These are phyloP conservation scores for Dioszegia hungarica DNA, from an alignment of 768 basidiomycete species.

Conservation along the genomic window DNA sequence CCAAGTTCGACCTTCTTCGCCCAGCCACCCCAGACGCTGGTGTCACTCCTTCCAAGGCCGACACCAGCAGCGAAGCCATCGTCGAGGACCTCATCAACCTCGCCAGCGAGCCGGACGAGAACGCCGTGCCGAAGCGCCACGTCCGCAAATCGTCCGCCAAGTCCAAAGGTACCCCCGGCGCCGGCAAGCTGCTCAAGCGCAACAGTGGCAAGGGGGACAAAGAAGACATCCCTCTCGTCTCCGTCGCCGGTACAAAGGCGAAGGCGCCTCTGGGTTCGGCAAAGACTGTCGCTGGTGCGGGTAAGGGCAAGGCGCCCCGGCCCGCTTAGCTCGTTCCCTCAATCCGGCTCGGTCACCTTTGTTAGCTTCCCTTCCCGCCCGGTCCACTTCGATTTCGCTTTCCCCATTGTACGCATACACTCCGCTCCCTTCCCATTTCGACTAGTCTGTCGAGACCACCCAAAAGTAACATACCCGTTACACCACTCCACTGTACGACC, in stretches of 20 bases:
- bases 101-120: background rate
- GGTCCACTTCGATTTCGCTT: background rate
- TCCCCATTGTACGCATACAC: background rate
- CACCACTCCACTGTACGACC: too few relatives aligned
- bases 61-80: background rate
- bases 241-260: background rate
- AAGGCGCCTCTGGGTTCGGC: slow-evolving; percentile 4
- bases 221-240: background rate
- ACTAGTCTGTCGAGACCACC: too few relatives aligned
- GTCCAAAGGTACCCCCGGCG: slow-evolving; percentile 34
- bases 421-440: background rate
- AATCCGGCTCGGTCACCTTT: background rate
- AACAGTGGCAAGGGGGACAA: background rate
- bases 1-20: background rate
- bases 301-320: background rate
- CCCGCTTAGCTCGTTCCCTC: background rate
- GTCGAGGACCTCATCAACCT: slow-evolving; percentile 1
- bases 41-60: background rate
- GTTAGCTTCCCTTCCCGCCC: background rate
- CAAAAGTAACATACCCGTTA: too few relatives aligned
- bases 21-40: background rate
- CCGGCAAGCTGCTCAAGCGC: slow-evolving; percentile 29
- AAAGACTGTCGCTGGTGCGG: background rate
- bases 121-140: background rate
- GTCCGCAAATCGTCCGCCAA: background rate